Evolutionary conservation across 2,329 filamentous ascomycete species (phyloP), one percentile per base, ranked within the genome.

Genomic region (Curvularia eragrostidis): DNA sequence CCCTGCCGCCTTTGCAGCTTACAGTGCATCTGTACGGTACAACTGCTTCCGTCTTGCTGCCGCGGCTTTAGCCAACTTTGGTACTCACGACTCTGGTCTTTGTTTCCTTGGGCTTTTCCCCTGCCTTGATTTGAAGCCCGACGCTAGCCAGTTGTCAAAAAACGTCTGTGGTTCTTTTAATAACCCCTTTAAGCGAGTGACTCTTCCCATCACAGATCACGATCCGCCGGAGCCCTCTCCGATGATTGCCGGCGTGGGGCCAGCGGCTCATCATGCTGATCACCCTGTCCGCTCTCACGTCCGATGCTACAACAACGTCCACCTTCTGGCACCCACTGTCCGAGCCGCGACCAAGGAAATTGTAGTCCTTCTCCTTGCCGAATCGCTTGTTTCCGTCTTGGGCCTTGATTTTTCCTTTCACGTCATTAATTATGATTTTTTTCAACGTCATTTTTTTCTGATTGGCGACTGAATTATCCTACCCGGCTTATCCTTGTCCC

Each of bases 211-310:
- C 24, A 44, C 36, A 52, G 30, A 57, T 58, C 55, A 44, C 51
- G 54, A 58, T 54, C 39, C 52, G 24, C 23, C 51, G 52, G 46
- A 58, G 26, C 19, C n/a, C 49, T 28, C 47, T 54, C 52, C 52
- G 56, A 41, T 50, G 56, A 58, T 58, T 46, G 44, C 46, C 56
- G 54, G 36, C 52, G 52, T 58, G 56, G 56, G 56, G 46, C 52
- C 46, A 51, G 42, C 52, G 56, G 55, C 55, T 54, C 56, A 58
- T 58, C 56, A 58, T 47, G 52, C 46, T 41, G 56, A 58, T 58
- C 56, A 55, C 39, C 42, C 43, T 44, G 47, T 34, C 53, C 39
- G 39, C 47, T 51, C 42, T 47, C 21, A 34, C 18, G 18, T 53
- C 44, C 34, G 49, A 48, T 24, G 21, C 54, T 57, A n/a, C 49